Evolutionary conservation across 1,139 yeast genomes (phyloP).

Genomic region (Hansenula lynferdii): DNA sequence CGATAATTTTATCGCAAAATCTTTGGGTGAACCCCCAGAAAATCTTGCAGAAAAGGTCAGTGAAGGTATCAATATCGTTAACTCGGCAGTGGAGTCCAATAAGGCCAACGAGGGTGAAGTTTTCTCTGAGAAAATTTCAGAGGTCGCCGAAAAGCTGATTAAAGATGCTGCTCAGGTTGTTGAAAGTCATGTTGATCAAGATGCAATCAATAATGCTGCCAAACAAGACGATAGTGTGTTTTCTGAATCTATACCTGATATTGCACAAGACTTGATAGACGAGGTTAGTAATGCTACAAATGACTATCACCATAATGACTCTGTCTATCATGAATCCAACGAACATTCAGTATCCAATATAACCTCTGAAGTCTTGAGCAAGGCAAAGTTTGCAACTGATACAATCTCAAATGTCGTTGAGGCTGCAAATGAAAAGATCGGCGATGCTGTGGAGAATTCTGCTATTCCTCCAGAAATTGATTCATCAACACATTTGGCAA

Average conservation of each 20-base stretch:
- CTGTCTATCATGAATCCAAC: no score
- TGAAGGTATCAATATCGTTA: not conserved
- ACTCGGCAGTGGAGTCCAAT: not conserved
- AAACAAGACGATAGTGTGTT: not conserved
- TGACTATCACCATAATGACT: no score
- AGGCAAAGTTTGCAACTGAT: not conserved
- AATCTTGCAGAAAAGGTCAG: not conserved
- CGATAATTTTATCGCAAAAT: not conserved
- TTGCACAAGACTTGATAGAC: not conserved
- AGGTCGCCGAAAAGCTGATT: not conserved
- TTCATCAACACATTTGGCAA: no score
- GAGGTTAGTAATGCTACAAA: not conserved
- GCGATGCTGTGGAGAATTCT: slow-evolving; percentile 1
- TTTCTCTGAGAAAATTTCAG: not conserved
- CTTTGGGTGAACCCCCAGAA: not conserved
- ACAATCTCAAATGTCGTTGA: not conserved
- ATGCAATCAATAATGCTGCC: not conserved
- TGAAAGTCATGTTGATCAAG: not conserved
- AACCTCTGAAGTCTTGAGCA: no score
- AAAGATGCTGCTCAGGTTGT: not conserved
- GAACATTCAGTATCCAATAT: no score
- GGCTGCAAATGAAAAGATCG: not conserved
- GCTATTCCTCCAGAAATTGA: no score
- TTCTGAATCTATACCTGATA: not conserved
- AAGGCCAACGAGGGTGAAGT: not conserved